Evolutionary conservation across 164 flowering plant species (phyloP).

Genomic region (Sedum album): DNA sequence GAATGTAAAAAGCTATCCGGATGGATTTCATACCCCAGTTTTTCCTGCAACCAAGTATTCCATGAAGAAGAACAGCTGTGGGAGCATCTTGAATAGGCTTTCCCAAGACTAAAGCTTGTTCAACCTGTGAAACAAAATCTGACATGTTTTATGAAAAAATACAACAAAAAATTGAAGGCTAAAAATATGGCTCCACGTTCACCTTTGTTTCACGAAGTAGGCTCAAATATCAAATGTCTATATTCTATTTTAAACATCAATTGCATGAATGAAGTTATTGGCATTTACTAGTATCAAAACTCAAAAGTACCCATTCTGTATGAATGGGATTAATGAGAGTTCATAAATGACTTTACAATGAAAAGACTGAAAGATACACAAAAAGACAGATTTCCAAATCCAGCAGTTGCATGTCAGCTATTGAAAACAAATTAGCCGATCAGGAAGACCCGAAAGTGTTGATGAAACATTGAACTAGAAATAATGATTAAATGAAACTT

Average conservation of each 20-base stretch:
- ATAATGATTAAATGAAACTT: slow-evolving; percentile 25
- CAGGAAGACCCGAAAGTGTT: neutral
- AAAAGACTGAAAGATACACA: neutral
- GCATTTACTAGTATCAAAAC: no score
- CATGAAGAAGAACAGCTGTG: slow-evolving; percentile 93
- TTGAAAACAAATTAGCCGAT: neutral
- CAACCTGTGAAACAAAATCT: slow-evolving; percentile 39
- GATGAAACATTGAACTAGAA: neutral
- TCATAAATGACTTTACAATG: neutral
- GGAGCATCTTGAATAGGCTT: slow-evolving; percentile 62
- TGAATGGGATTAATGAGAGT: neutral
- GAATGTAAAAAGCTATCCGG: neutral
- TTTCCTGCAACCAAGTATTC: slow-evolving; percentile 89
- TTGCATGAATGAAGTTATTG: neutral
- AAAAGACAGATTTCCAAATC: neutral
- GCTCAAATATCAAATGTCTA: neutral
- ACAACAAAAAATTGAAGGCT: neutral
- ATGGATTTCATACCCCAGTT: slow-evolving; percentile 79
- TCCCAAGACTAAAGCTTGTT: slow-evolving; percentile 57
- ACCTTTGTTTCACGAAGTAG: neutral
- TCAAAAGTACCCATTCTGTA: neutral
- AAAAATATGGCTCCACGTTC: neutral
- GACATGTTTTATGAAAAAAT: neutral
- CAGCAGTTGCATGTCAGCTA: neutral
- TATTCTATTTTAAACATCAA: neutral